These are phyloP conservation scores for Candida tropicalis DNA, from an alignment of 1,139 yeast genomes.

Conservation along the genomic window DNA sequence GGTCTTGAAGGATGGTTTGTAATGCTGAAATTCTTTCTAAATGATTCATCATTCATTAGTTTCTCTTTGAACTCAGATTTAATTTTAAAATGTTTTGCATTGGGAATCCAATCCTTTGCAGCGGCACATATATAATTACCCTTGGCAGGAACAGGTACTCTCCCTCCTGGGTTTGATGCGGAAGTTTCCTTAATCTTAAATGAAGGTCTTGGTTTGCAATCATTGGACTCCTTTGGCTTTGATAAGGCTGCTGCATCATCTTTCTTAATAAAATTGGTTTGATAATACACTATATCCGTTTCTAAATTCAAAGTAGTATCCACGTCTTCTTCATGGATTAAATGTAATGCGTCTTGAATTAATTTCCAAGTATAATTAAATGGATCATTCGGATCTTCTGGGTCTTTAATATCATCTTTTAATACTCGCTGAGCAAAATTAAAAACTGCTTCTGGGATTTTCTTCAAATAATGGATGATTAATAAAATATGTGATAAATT, in stretches of 20 bases:
- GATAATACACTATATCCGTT: conserved; percentile 48
- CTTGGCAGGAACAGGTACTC: conserved; percentile 6
- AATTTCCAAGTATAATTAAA: conserved; percentile 35
- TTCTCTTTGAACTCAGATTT: conserved; percentile 40
- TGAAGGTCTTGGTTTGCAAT: conserved; percentile 31
- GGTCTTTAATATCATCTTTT: conserved; percentile 17
- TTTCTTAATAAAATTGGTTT: conserved; percentile 46
- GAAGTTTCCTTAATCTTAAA: conserved; percentile 25
- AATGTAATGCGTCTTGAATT: conserved; percentile 36
- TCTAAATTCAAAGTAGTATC: conserved; percentile 43
- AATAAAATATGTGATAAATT: conserved; percentile 43
- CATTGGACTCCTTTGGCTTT: conserved; percentile 10
- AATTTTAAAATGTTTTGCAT: conserved; percentile 30
- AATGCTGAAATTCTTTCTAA: conserved; percentile 35
- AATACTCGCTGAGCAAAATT: conserved; percentile 34
- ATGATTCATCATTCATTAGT: conserved; percentile 42
- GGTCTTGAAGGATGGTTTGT: conserved; percentile 38
- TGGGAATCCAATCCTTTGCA: conserved; percentile 44
- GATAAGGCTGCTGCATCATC: conserved; percentile 29
- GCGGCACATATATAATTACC: conserved; percentile 34
- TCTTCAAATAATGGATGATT: conserved; percentile 52
- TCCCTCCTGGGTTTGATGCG: conserved; percentile 12
- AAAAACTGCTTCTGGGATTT: conserved; percentile 44
- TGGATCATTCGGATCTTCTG: conserved; percentile 20
- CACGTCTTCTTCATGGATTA: conserved; percentile 29